phyloP scores from a whole-genome alignment of 495 filamentous ascomycete species.

The Aspergillus incahuasiensis region DNA sequence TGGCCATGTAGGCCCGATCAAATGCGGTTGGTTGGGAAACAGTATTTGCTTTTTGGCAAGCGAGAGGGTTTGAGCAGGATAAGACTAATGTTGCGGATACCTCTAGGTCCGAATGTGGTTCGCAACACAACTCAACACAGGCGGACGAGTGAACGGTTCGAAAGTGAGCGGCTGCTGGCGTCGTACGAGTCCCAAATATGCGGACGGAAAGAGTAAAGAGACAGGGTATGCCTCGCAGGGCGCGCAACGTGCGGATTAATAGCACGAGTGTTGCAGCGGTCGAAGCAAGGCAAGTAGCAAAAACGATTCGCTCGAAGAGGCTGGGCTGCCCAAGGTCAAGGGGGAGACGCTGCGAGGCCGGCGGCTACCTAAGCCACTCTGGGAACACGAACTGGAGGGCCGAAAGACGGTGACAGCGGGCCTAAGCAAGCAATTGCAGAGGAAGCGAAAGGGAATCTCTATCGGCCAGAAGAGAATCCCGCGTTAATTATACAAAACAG shows the following conservation, averaged over 20 bases:
- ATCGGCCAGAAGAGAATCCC: background rate
- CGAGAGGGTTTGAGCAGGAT: background rate
- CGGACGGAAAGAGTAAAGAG: background rate
- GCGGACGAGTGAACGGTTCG: background rate
- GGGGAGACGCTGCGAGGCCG: background rate
- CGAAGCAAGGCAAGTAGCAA: background rate
- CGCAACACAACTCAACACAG: background rate
- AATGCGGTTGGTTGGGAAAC: background rate
- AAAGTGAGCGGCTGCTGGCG: background rate
- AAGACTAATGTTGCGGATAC: background rate
- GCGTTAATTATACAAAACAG: background rate
- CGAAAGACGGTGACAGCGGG: background rate
- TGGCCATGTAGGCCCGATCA: constrained; percentile 24
- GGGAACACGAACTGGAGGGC: background rate
- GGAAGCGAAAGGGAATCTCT: background rate
- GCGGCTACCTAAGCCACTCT: constrained; percentile 1
- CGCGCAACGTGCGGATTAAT: background rate
- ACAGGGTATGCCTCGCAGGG: constrained; percentile 3
- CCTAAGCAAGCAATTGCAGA: background rate
- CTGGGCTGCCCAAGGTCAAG: background rate
- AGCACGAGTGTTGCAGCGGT: background rate
- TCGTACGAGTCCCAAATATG: constrained; percentile 3
- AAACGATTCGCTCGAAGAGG: constrained; percentile 2
- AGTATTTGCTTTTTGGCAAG: constrained; percentile 4
- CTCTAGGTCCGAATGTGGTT: background rate